Evolutionary conservation across 176 grass and related monocot species (phyloP), one percentile per base, ranked within the genome.

Genomic region (Chloris gayana): DNA sequence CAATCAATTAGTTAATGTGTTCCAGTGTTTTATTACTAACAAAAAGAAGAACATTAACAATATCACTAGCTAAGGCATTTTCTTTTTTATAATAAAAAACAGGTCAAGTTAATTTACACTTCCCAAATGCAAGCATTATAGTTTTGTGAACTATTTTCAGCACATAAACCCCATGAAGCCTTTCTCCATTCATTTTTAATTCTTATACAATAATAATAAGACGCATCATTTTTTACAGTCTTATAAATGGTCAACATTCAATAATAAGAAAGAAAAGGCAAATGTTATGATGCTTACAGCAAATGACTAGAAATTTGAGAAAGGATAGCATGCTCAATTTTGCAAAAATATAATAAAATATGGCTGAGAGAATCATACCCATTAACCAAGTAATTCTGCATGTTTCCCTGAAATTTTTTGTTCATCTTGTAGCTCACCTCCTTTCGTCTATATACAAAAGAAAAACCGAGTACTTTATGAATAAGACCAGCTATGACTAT

Each of bases 401-500:
- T 91, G 70, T 98, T 98, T 39, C 34, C 83, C 74, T 98, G 95
- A 59, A 98, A 98, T 69, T 90, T 94, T 29, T 75, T 60, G 74
- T 92, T 94, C 88, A 98, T 94, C 81, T 87, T 94, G 83, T 94
- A 98, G 85, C 88, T 91, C 46, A 83, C 79, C 31, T 94, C 89
- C 74, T 89, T 92, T 73, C 89, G 92, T 71, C 95, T 98, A 87
- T 45, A 64, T 80, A 42, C 30, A 81, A 81, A 27, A 76, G 14
- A 13, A 58, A 71, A 85, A 71, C 30, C 10, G 63, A 85, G 63
- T 38, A 62, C 10, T 25, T 76, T 35, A 11, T 69, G 75, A 27
- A 34, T 9, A 50, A 39, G 25, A 78, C 11, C 41, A 47, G 17
- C 14, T 30, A 77, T 29, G 51, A 22, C 6, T 47, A 53, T 65